Evolutionary conservation across 2,329 filamentous ascomycete genomes (phyloP), one percentile per base, ranked within the genome.

Genomic region (Colletotrichum limetticola): DNA sequence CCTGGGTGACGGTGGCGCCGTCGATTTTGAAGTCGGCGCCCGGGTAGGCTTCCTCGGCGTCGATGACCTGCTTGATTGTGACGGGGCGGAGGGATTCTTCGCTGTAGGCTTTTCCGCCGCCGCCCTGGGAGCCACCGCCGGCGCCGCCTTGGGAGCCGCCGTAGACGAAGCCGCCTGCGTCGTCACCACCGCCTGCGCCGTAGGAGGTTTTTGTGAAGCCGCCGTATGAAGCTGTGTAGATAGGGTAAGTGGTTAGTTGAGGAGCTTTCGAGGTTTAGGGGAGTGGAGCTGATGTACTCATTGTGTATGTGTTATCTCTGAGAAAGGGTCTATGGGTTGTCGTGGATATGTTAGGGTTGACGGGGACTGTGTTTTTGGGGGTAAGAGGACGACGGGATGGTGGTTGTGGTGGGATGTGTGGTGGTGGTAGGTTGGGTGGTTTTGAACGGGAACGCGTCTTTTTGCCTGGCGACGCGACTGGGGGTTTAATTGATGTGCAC

Each of bases 11-110:
- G 75, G 93, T 89, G 59, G 87, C 84, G 76, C 91, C 92, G 84
- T 98, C 97, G 78, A 98, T 93, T 75, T 91, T 91, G 88, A 97
- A 97, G 46, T 95, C 92, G 68, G 91, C 91, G 71, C 87, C 87
- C 2, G 91, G 91, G 81, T 93, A 92, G 52, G 92, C 90, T 83
- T 95, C 92, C 75, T 93, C 89, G 75, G 95, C 94, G 75, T 97
- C 94, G 79, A 95, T 86, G 71, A 98, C 90, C 84, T 99, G 97
- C 83, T 98, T 98, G 84, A 98, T 94, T 12, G 97, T 99, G 59
- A 98, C 94, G 1, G 97, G 95, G 57, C 97, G 93, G 65, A 99
- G 89, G 24, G 95, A 95, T 78, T 98, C 95, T 83, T 97, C 94
- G 77, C 89, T 88, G 81, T 93, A 93, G 73, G 86, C 85, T 88